A percentile compares a stretch with the other conserved stretches of the same genome.
Conservation (phyloP, 176 grass and related monocot species). For the Urochloa ruziziensis region DNA sequence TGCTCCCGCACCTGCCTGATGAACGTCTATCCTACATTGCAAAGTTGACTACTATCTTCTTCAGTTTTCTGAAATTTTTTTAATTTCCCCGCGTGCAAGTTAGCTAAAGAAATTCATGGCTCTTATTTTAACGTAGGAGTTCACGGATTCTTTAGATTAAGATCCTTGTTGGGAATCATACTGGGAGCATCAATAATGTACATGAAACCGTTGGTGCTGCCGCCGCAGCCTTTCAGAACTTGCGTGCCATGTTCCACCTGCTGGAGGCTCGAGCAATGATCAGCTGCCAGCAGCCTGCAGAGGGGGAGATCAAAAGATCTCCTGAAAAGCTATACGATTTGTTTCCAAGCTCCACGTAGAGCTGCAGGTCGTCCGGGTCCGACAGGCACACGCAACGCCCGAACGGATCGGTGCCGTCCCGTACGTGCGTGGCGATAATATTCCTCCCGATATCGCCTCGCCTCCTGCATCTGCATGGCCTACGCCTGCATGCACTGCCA, state of each 20-base stretch:
- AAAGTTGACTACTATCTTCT: background rate
- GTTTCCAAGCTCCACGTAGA: slow-evolving; percentile 6
- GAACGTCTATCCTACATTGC: background rate
- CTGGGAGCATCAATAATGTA: background rate
- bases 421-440: background rate
- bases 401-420: background rate
- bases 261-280: background rate
- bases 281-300: background rate
- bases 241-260: background rate
- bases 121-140: no score
- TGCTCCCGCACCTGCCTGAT: background rate
- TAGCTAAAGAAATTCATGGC: background rate
- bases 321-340: slow-evolving; percentile 14
- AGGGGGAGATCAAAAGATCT: slow-evolving; percentile 7
- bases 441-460: background rate
- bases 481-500: no score
- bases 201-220: background rate
- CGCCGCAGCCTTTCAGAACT: background rate
- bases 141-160: no score
- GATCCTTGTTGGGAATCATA: background rate
- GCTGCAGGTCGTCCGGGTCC: background rate
- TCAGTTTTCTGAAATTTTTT: background rate
- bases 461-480: background rate
- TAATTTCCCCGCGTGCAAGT: background rate
- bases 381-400: background rate